A percentile compares a stretch with the other conserved stretches of the same genome.
phyloP scores from a whole-genome alignment of 2,329 filamentous ascomycete genomes.

The Ambrosiella beaveri region DNA sequence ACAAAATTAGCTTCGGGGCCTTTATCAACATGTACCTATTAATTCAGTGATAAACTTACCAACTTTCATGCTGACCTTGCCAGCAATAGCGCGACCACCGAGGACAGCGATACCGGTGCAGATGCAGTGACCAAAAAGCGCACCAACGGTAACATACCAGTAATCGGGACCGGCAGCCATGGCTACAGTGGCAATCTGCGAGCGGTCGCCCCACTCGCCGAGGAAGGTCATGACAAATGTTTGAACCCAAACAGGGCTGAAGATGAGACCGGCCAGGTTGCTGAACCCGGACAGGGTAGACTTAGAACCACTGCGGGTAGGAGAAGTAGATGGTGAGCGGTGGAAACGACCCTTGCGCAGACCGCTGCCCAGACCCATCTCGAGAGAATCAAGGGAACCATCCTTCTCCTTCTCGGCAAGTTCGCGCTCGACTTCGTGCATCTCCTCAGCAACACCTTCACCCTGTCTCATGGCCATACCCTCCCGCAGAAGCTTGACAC shows the following conservation, averaged over 20 bases:
- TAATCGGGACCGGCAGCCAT: conserved; percentile 98
- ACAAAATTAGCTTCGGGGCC: conserved; percentile 5
- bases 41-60: conserved; percentile 44
- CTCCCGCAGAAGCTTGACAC: conserved; percentile 66
- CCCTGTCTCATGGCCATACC: conserved; percentile 76
- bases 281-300: conserved; percentile 45
- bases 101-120: conserved; percentile 87
- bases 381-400: conserved; percentile 47
- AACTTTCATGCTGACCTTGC: conserved; percentile 84
- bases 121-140: conserved; percentile 67
- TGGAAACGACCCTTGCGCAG: conserved; percentile 60
- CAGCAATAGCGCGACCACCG: conserved; percentile 81
- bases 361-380: conserved; percentile 61
- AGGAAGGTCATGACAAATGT: conserved; percentile 99
- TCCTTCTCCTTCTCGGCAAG: conserved; percentile 85
- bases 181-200: conserved; percentile 94
- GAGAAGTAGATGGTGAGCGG: conserved; percentile 49
- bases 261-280: conserved; percentile 72
- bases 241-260: conserved; percentile 95
- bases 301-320: conserved; percentile 28
- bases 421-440: conserved; percentile 92
- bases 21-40: background rate
- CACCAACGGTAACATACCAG: conserved; percentile 93
- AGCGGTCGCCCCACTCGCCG: conserved; percentile 94
- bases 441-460: conserved; percentile 87